Percentiles rank a stretch among this genome's conserved stretches.
Evolutionary conservation across 768 basidiomycete genomes (phyloP).

Genomic region (Atractiella rhizophila): DNA sequence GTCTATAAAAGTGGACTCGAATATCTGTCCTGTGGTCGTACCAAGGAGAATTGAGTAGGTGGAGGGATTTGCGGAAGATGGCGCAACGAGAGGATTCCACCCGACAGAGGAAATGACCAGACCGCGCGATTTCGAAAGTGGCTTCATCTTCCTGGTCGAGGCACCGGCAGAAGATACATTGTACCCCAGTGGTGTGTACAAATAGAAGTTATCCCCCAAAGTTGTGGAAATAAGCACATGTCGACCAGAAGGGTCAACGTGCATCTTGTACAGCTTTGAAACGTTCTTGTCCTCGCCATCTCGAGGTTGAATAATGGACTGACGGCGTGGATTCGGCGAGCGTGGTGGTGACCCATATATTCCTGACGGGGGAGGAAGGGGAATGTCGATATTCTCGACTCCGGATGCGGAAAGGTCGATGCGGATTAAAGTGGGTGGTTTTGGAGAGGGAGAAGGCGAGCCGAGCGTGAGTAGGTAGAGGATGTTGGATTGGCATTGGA

Average conservation of each 20-base stretch:
- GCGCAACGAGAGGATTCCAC: slow-evolving; percentile 46
- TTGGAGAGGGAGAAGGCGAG: background rate
- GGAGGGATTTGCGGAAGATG: slow-evolving; percentile 32
- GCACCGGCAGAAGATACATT: slow-evolving; percentile 12
- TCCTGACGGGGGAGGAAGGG: slow-evolving; percentile 27
- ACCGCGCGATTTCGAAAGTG: slow-evolving; percentile 45
- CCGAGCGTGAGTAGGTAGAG: slow-evolving; percentile 1
- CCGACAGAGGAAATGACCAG: slow-evolving; percentile 73
- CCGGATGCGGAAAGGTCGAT: slow-evolving; percentile 74
- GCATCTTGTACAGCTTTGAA: slow-evolving; percentile 53
- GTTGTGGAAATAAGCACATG: slow-evolving; percentile 66
- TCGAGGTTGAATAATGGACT: background rate
- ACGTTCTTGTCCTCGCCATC: slow-evolving; percentile 33
- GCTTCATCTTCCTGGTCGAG: slow-evolving; percentile 55
- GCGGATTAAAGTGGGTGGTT: slow-evolving; percentile 34
- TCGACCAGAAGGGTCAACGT: slow-evolving; percentile 74
- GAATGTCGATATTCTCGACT: slow-evolving; percentile 50
- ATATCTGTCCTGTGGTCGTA: slow-evolving; percentile 55
- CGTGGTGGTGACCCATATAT: background rate
- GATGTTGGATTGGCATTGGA: slow-evolving; percentile 13
- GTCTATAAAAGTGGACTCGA: slow-evolving; percentile 56
- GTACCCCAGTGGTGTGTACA: slow-evolving; percentile 26
- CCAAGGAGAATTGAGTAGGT: slow-evolving; percentile 71
- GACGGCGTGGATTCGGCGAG: background rate
- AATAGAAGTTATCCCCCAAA: slow-evolving; percentile 82